Evolutionary conservation across 257 asterid species (phyloP).

Genomic region (Rubia yunnanensis): DNA sequence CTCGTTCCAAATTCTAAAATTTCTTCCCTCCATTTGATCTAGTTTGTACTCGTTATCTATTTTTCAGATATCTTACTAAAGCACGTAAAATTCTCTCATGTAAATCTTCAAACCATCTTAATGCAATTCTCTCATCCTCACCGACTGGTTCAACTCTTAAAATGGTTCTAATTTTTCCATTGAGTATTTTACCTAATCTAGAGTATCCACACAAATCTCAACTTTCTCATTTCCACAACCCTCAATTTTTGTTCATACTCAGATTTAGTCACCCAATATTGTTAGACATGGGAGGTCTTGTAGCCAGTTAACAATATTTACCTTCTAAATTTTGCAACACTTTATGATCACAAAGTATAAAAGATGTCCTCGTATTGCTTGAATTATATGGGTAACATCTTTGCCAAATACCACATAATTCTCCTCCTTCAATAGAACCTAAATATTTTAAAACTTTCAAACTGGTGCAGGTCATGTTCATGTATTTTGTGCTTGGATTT

Average conservation of each 20-base stretch:
- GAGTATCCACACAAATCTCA: not conserved
- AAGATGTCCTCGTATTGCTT: too few species aligned
- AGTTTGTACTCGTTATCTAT: too few species aligned
- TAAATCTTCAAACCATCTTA: too few species aligned
- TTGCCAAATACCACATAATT: too few species aligned
- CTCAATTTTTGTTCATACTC: not conserved
- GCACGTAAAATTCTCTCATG: too few species aligned
- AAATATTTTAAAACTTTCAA: too few species aligned
- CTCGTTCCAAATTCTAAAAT: not conserved
- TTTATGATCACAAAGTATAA: too few species aligned
- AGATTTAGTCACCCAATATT: not conserved
- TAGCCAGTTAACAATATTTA: not conserved
- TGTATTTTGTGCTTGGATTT: too few species aligned
- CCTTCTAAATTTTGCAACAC: not conserved
- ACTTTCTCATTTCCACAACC: not conserved
- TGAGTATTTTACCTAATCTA: not conserved
- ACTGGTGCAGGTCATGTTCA: too few species aligned
- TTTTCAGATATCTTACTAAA: not conserved
- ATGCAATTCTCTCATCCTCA: not conserved
- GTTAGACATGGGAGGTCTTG: not conserved
- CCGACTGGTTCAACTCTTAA: not conserved
- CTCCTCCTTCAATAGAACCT: too few species aligned
- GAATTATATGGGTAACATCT: not conserved
- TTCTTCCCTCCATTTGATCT: not conserved
- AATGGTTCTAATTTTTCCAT: not conserved